Conservation (phyloP, 1,284 basidiomycete species). For the Xerocomus minutiporus region DNA sequence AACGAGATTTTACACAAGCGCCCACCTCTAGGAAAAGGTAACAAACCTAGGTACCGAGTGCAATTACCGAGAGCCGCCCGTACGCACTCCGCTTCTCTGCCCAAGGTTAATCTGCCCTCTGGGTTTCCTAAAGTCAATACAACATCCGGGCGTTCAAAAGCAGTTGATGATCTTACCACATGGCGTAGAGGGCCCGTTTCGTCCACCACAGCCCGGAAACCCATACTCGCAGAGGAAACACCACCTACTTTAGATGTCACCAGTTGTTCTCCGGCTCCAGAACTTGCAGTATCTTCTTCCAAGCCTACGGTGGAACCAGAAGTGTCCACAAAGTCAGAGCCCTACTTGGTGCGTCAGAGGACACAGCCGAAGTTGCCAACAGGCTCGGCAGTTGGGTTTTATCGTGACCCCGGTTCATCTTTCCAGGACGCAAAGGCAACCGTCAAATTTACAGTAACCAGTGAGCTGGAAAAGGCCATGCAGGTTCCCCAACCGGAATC, state of each 20-base stretch:
- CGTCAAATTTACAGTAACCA: conserved; percentile 70
- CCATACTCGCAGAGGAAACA: conserved; percentile 8
- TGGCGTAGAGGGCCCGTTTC: conserved; percentile 50
- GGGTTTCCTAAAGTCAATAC: conserved; percentile 22
- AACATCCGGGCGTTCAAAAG: conserved; percentile 45
- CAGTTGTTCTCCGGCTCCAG: conserved; percentile 29
- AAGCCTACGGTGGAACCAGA: conserved; percentile 10
- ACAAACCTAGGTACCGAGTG: conserved; percentile 48
- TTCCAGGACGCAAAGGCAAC: conserved; percentile 41
- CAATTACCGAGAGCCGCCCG: conserved; percentile 42
- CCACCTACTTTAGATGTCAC: conserved; percentile 25
- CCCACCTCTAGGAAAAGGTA: conserved; percentile 39
- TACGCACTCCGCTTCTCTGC: conserved; percentile 19
- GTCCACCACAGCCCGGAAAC: conserved; percentile 9
- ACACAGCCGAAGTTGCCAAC: conserved; percentile 41
- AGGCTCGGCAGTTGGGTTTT: conserved; percentile 69
- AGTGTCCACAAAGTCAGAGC: conserved; percentile 18
- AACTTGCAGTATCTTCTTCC: conserved; percentile 8
- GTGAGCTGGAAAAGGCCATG: conserved; percentile 56
- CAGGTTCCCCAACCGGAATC: conserved; percentile 10
- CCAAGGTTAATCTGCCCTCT: conserved; percentile 45
- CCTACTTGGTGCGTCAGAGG: conserved; percentile 25
- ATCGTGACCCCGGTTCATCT: conserved; percentile 53
- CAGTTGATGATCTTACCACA: conserved; percentile 47
- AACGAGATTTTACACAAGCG: conserved; percentile 68